A percentile compares a stretch with the other conserved stretches of the same genome.
Conservation (phyloP, 331 rosid species). For the Quercus phellos region DNA sequence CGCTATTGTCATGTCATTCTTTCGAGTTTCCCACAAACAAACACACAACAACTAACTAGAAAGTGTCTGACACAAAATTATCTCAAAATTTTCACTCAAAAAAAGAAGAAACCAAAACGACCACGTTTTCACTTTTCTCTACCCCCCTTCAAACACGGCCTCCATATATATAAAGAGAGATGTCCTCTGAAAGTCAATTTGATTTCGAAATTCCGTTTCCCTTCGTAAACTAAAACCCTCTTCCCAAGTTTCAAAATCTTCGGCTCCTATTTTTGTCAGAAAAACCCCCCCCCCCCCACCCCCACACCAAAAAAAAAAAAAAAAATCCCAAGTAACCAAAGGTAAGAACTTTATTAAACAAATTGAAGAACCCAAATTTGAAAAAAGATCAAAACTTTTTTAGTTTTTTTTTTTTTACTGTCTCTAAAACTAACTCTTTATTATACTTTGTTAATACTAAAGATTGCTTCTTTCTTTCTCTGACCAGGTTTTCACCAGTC, state of each 20-base stretch:
- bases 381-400: too few species aligned
- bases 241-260: not conserved
- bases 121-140: not conserved
- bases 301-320: not conserved
- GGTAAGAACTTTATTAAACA: too few species aligned
- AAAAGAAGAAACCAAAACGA: too few species aligned
- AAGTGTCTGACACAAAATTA: too few species aligned
- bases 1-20: too few species aligned
- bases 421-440: not conserved
- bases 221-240: not conserved
- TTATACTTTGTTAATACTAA: not conserved
- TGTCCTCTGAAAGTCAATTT: constrained; percentile 3
- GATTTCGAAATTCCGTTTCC: not conserved
- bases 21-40: too few species aligned
- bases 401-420: too few species aligned
- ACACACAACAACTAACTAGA: too few species aligned
- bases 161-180: constrained; percentile 1
- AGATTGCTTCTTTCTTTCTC: constrained; percentile 13
- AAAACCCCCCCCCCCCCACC: too few species aligned
- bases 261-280: not conserved
- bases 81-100: too few species aligned
- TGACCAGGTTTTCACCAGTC: constrained; percentile 2
- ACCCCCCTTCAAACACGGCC: not conserved
- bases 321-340: not conserved
- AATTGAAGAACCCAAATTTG: not conserved